A percentile compares a stretch with the other conserved stretches of the same genome.
These are phyloP conservation scores for Suillus cothurnatus DNA, from an alignment of 768 basidiomycete species.

Conservation along the genomic window DNA sequence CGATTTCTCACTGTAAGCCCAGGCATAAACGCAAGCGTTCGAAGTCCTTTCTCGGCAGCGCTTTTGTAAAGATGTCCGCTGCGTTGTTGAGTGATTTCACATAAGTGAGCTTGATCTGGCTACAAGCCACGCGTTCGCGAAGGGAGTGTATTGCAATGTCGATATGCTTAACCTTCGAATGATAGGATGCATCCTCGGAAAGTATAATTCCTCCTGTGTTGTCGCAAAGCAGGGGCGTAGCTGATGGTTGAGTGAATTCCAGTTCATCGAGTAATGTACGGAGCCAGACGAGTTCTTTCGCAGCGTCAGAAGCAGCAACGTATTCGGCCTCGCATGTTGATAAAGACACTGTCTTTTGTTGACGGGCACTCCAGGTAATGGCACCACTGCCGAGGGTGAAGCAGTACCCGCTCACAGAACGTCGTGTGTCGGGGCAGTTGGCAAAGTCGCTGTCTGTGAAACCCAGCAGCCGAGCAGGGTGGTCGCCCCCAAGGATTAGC, in stretches of 20 bases:
- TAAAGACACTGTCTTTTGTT: too few species aligned
- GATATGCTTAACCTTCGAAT: neutral
- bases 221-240: neutral
- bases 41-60: neutral
- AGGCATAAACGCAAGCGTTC: neutral
- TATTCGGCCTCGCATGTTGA: neutral
- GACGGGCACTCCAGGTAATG: too few species aligned
- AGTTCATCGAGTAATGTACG: neutral
- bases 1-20: neutral
- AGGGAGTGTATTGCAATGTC: neutral
- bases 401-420: too few species aligned
- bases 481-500: too few species aligned
- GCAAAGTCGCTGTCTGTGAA: too few species aligned
- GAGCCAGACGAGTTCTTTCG: neutral
- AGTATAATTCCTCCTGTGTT: neutral
- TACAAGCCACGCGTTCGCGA: rapidly evolving
- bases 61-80: neutral
- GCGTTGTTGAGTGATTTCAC: neutral
- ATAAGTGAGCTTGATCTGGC: neutral
- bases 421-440: too few species aligned
- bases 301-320: neutral
- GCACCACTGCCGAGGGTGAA: too few species aligned
- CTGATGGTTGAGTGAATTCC: neutral
- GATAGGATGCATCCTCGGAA: neutral
- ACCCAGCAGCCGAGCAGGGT: too few species aligned